Percentiles rank a stretch among this genome's conserved stretches.
phyloP scores from a whole-genome alignment of 345 rosid species.

The Syzygium aqueum region DNA sequence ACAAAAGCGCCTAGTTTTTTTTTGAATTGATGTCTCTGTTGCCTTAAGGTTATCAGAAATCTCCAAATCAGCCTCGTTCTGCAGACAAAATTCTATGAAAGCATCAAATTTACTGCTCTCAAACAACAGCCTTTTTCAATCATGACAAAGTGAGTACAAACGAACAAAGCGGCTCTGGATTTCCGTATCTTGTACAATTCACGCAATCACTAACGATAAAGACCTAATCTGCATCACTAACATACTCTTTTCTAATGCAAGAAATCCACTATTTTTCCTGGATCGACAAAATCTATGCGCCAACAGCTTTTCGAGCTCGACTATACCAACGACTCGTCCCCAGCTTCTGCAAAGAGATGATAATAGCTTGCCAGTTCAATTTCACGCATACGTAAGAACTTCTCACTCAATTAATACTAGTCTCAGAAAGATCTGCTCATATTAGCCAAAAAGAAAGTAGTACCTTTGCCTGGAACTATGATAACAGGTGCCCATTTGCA shows the following conservation, averaged over 20 bases:
- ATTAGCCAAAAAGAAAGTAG: not conserved
- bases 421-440: not conserved
- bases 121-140: not conserved
- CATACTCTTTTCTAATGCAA: not conserved
- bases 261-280: not conserved
- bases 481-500: constrained; percentile 75
- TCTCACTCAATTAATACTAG: not conserved
- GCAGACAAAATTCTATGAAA: not conserved
- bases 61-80: not conserved
- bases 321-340: constrained; percentile 31
- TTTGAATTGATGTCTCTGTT: not conserved
- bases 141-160: not conserved
- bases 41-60: not conserved
- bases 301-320: not conserved
- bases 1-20: not conserved
- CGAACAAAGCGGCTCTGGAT: not conserved
- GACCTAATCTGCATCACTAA: not conserved
- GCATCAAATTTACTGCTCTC: not conserved
- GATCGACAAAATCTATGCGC: not conserved
- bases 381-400: not conserved
- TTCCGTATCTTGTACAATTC: not conserved
- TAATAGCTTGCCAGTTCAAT: not conserved
- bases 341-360: constrained; percentile 24
- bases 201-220: not conserved
- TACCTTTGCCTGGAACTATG: constrained; percentile 82